Evolutionary conservation across 768 basidiomycete genomes (phyloP), one percentile per base, ranked within the genome.

Genomic region (Agaricus sinodeliciosus): DNA sequence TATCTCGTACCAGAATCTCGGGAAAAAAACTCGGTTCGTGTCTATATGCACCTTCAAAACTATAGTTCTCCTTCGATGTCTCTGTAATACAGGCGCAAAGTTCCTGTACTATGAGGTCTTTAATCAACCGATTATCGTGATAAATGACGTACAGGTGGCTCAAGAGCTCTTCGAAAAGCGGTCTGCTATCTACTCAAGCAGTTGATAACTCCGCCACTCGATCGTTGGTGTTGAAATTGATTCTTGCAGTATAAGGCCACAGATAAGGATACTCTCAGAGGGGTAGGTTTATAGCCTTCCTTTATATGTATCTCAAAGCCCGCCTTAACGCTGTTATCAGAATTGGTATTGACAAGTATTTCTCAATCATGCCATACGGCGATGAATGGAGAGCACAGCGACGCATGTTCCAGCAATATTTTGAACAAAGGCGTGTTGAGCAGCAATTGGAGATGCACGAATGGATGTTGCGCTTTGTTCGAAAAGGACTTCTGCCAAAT

Each of bases 101-200:
- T 58, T 84, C 37, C 74, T 83, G 2, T 79, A 77, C 56, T 65
- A 81, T 16, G 72, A 71, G 48, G 70, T 76, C 9, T 60, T 82
- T 3, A 78, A 80, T 27, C 73, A 72, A 55, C 69, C 72, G 31
- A 49, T 69, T 13, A 50, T 69, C 3, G 62, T 69, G 48, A 57
- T 69, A 2, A 81, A 80, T 59, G 70, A 74, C 3, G 61, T 69
- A 15, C 58, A 73, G 42, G 65, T 69, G 1, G 73, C 74, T 1
- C 66, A 67, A 37, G 81, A 83, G 26, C 72, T 84, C 0, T 75
- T 84, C 37, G 81, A 83, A 45, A 81, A 75, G 55, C 69, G 78
- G 5, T 78, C 76, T 16, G 31, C 31, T 31, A 39, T 49, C 6
- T 59, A 59, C 31, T 53, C 48, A 4, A 43, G 45, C 41, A 42